Evolutionary conservation across 2,329 filamentous ascomycete genomes (phyloP), one percentile per base, ranked within the genome.

Genomic region (Pseudogymnoascus sp.): DNA sequence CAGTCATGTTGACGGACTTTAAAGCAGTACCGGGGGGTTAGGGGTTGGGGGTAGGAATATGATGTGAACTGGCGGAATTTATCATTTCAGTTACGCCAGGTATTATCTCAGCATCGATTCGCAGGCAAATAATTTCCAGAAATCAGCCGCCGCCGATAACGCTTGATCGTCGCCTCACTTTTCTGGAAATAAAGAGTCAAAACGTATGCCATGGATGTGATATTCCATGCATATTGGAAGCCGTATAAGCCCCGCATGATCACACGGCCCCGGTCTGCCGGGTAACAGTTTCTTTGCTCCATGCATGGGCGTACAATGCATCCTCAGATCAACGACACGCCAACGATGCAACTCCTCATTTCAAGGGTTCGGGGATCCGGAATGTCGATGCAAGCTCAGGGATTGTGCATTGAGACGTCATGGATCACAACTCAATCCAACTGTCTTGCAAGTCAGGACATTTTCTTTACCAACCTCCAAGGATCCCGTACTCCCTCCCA

Each of bases 171-270:
- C 45, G n/a, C 45, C 45, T 52, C 23, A 52, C 41, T 52, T 52
- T 18, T 18, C 18, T 52, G n/a, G 23, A 9, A 52, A 12, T 30
- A 52, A 52, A 12, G 4, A 30, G 7, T 13, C 13, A 48, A n/a
- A 18, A n/a, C 30, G 2, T 41, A 3, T 7, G 26, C 1, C 26
- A 30, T 30, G 23, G 45, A 52, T 52, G 45, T 52, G 45, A 9
- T n/a, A 15, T 52, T 52, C 45, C n/a, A 30, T 52, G 45, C 45
- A 52, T 52, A 30, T 38, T 52, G 23, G 26, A 52, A 52, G 45
- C 45, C 5, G 45, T 18, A 52, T 12, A n/a, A 2, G 45, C n/a
- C 23, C 23, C 45, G n/a, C 45, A 52, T 52, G 45, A 30, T 30
- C 45, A 52, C 45, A 52, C n/a, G 45, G 45, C 45, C 23, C 45